These are phyloP conservation scores for Colletotrichum coccodes DNA, from an alignment of 2,329 filamentous ascomycete genomes.

Conservation along the genomic window DNA sequence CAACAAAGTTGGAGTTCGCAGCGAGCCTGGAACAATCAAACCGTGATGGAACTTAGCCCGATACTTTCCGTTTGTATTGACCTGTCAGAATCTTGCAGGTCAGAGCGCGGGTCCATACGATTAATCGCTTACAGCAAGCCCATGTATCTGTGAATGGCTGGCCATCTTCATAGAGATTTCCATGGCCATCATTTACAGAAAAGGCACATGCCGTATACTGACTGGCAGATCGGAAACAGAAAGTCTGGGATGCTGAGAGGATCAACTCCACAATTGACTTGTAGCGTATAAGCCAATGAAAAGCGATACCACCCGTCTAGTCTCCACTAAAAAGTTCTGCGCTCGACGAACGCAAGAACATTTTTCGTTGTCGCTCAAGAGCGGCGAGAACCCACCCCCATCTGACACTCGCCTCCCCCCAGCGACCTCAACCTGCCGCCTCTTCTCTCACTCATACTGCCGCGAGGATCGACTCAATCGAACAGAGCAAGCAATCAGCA, in stretches of 20 bases:
- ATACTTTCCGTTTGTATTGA: too few species aligned
- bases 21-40: too few species aligned
- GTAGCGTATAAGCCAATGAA: not conserved
- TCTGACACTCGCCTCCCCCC: not conserved
- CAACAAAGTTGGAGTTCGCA: too few species aligned
- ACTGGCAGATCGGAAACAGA: not conserved
- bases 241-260: not conserved
- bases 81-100: too few species aligned
- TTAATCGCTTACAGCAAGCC: too few species aligned
- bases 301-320: not conserved
- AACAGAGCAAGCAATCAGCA: constrained; percentile 42
- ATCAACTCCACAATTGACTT: constrained; percentile 9
- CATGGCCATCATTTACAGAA: too few species aligned
- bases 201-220: not conserved
- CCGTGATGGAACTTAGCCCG: too few species aligned
- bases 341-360: constrained; percentile 20
- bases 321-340: constrained; percentile 36
- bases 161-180: not conserved
- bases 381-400: not conserved
- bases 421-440: not conserved
- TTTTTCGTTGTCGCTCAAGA: constrained; percentile 18
- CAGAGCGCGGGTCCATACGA: too few species aligned
- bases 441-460: not conserved
- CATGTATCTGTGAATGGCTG: too few species aligned
- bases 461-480: not conserved